Evolutionary conservation across 371 early-diverging fungal genomes (phyloP).

Genomic region (Chytridiales sp.): DNA sequence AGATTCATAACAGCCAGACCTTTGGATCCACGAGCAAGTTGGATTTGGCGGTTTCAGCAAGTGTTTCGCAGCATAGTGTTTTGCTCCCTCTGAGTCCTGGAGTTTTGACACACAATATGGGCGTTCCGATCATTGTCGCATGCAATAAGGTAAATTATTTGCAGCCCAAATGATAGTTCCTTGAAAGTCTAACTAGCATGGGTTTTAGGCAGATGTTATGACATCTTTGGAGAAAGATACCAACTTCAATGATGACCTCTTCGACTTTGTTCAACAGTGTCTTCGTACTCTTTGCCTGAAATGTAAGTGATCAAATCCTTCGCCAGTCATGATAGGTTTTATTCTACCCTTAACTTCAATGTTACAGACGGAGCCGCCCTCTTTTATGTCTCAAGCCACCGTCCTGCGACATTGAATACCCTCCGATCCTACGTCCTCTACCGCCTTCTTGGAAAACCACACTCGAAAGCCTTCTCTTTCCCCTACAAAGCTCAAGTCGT

Average conservation of each 20-base stretch:
- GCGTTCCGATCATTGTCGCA: slow-evolving; percentile 84
- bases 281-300: slow-evolving; percentile 87
- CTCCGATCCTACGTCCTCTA: slow-evolving; percentile 84
- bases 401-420: slow-evolving; percentile 72
- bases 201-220: slow-evolving; percentile 71
- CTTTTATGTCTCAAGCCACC: slow-evolving; percentile 82
- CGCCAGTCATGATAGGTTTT: not conserved
- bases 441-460: slow-evolving; percentile 50
- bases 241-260: slow-evolving; percentile 86
- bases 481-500: slow-evolving; percentile 72
- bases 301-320: slow-evolving; percentile 60
- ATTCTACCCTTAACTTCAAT: not conserved
- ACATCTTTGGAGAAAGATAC: slow-evolving; percentile 74
- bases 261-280: slow-evolving; percentile 93
- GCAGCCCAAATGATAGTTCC: too few species aligned
- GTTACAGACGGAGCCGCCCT: slow-evolving; percentile 84
- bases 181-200: not conserved
- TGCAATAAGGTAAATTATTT: slow-evolving; percentile 76
- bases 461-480: slow-evolving; percentile 43
- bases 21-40: not conserved
- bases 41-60: not conserved
- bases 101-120: slow-evolving; percentile 78
- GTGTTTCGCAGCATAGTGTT: slow-evolving; percentile 37
- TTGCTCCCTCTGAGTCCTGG: slow-evolving; percentile 78
- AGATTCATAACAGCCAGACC: not conserved